Conservation (phyloP, 2,329 filamentous ascomycete species). For the Immersiporthe knoxdaviesiana region DNA sequence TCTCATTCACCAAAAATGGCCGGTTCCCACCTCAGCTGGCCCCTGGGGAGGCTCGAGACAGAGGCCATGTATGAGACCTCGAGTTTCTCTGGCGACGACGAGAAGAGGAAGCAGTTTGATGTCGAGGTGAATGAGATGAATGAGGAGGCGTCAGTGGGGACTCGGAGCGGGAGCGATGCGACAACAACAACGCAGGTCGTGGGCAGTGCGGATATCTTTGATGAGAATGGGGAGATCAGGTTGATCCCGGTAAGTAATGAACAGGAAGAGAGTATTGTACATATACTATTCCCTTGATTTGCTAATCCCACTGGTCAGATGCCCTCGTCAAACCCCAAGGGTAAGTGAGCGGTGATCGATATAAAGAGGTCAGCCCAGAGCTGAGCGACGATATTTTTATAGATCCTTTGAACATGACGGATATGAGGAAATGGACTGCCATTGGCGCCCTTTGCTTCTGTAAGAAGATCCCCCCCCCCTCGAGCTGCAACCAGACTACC, state of each 20-base stretch:
- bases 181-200: conserved; percentile 27
- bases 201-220: conserved; percentile 31
- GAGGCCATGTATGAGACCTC: conserved; percentile 7
- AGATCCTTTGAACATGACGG: conserved; percentile 40
- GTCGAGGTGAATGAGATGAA: conserved; percentile 13
- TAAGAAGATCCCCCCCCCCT: conserved; percentile 30
- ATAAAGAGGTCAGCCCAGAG: background rate
- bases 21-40: conserved; percentile 18
- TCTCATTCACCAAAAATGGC: conserved; percentile 9
- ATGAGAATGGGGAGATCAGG: conserved; percentile 32
- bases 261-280: background rate
- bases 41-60: conserved; percentile 18
- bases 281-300: background rate
- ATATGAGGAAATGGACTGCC: conserved; percentile 41
- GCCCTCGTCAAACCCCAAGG: conserved; percentile 40
- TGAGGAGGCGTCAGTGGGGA: background rate
- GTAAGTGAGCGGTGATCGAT: conserved; percentile 20
- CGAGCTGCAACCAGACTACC: too few species aligned
- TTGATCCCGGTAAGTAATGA: conserved; percentile 32
- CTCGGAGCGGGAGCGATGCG: conserved; percentile 4
- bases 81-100: conserved; percentile 11
- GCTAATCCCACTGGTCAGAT: conserved; percentile 30
- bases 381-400: background rate
- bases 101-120: conserved; percentile 19
- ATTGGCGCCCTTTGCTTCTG: conserved; percentile 40